phyloP scores from a whole-genome alignment of 257 asterid species.

The Fraxinus americana region DNA sequence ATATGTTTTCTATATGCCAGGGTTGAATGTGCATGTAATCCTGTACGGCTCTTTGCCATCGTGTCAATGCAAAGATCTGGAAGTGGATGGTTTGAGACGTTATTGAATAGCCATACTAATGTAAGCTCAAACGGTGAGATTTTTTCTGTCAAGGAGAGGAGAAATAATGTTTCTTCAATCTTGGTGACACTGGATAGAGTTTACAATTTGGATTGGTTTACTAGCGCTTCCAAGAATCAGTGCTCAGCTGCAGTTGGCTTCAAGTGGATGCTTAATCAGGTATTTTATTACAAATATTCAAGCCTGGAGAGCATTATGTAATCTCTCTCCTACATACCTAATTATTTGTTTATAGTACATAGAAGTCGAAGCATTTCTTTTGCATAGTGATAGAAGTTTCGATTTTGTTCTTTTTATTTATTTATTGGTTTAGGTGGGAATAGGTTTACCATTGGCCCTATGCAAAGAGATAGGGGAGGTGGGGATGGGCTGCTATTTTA shows the following conservation, averaged over 20 bases:
- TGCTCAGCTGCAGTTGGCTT: constrained; percentile 94
- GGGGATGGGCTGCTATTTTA: neutral
- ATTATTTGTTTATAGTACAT: neutral
- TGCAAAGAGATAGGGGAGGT: neutral
- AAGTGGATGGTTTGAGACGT: constrained; percentile 97
- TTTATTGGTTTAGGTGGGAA: neutral
- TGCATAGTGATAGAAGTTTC: neutral
- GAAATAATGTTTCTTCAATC: constrained; percentile 67
- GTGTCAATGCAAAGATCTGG: constrained; percentile 96
- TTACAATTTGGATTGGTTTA: constrained; percentile 75
- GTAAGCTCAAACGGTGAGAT: constrained; percentile 95
- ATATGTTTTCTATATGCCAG: constrained; percentile 32
- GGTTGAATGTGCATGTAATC: constrained; percentile 83
- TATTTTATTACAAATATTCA: constrained; percentile 11
- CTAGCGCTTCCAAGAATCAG: constrained; percentile 90
- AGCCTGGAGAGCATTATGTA: neutral
- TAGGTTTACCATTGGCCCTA: neutral
- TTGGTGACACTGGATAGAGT: constrained; percentile 62
- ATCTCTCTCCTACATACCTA: neutral
- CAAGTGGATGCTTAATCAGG: constrained; percentile 99
- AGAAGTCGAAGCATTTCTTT: neutral
- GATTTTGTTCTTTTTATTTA: neutral
- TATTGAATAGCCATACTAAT: constrained; percentile 79
- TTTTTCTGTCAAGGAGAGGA: constrained; percentile 67
- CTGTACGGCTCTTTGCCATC: constrained; percentile 76